A percentile compares a stretch with the other conserved stretches of the same genome.
These are phyloP conservation scores for Umbelopsis isabellina DNA, from an alignment of 192 early-diverging fungal species.

Conservation along the genomic window DNA sequence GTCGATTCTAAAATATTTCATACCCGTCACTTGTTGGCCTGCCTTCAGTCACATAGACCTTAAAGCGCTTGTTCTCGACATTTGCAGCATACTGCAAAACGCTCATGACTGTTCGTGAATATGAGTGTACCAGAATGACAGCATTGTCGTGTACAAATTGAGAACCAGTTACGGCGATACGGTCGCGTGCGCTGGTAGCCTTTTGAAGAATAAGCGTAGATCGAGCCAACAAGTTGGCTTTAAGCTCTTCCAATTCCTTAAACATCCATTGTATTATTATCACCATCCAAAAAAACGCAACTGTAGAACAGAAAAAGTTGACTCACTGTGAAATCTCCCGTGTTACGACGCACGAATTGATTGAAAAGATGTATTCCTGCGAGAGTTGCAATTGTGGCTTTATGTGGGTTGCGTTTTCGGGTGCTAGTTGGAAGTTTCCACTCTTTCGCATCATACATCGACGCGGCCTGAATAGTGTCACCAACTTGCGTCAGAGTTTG, in stretches of 20 bases:
- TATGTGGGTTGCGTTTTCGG: slow-evolving; percentile 35
- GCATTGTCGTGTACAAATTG: slow-evolving; percentile 82
- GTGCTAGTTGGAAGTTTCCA: slow-evolving; percentile 5
- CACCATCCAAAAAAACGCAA: background rate
- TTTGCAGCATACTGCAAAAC: slow-evolving; percentile 77
- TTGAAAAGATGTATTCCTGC: slow-evolving; percentile 90
- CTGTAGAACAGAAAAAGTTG: background rate
- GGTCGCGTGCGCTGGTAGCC: slow-evolving; percentile 69
- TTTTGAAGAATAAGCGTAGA: slow-evolving; percentile 76
- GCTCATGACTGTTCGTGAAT: slow-evolving; percentile 91
- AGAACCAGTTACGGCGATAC: slow-evolving; percentile 75
- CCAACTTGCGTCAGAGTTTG: slow-evolving; percentile 70
- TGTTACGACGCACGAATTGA: slow-evolving; percentile 65
- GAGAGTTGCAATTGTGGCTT: slow-evolving; percentile 78
- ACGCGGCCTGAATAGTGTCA: slow-evolving; percentile 65
- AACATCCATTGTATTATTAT: slow-evolving; percentile 5
- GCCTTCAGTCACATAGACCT: slow-evolving; percentile 92
- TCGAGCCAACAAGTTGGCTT: slow-evolving; percentile 66
- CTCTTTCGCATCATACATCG: slow-evolving; percentile 26
- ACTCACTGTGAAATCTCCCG: slow-evolving; percentile 62
- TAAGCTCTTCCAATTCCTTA: slow-evolving; percentile 73
- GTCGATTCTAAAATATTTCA: background rate
- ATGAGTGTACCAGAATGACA: slow-evolving; percentile 90
- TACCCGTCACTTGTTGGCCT: slow-evolving; percentile 76
- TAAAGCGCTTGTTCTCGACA: slow-evolving; percentile 80